Base-by-base conservation (phyloP, 2,329 filamentous ascomycete genomes). In the Fusarium sororula region DNA sequence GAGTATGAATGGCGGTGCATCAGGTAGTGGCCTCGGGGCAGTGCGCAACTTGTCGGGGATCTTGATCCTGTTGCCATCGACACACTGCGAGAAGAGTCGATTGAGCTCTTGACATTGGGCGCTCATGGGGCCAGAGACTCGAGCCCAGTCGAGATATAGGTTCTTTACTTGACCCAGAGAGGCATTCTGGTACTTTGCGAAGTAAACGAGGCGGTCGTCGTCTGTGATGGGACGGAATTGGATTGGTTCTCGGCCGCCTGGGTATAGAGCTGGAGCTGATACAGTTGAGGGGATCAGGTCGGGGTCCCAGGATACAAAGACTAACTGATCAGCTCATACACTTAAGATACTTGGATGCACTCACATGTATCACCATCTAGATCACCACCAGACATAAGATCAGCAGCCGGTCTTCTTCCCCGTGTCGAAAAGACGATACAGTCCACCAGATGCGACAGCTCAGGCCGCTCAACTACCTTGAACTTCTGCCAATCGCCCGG, bases 341-440 rank as follows among this genome's bases (percentile, higher is more conserved):
- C 4, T n/a, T 7, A 0, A 4, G 10, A 0, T 30, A 2, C 5
- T 10, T 8, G 1, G 13, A 0, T 17, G 1, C 5, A 20, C 61
- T 62, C 18, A 66, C 63, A 66, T 1, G 50, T 54, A 13, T 66
- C 63, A 4, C 63, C 63, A 2, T 66, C 59, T 0, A 66, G 24
- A 4, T 66, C 63, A 17, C 63, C 63, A 4, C 59, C 63, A 1
- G 63, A 66, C 63, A 64, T 66, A 2, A 63, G 17, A 4, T 66
- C 63, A 0, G 59, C 59, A 6, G 63, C 59, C 0, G 63, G 63
- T 8, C 63, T 28, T 26, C 18, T 64, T 3, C 63, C 63, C 3
- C 35, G 50, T 6, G 41, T 64, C 2, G 63, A 56, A 18, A 66
- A 66, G 1, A 66, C 63, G 13, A 66, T 64, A 1, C 63, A 66